Conservation (phyloP, 345 rosid species). For the Moringa oleifera region DNA sequence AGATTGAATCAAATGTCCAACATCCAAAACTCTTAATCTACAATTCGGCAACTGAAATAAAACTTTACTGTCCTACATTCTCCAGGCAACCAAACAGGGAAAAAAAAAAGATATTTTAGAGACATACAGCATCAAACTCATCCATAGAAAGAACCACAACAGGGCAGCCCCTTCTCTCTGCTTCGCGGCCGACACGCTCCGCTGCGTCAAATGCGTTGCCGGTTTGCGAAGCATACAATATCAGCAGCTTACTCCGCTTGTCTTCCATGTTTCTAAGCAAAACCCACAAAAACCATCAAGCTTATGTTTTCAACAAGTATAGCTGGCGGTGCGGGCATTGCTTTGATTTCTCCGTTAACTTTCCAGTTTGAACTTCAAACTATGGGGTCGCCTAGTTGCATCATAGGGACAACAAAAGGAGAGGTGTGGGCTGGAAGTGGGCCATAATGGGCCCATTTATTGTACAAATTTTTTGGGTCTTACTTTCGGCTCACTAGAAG, state of each 20-base stretch:
- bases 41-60: neutral
- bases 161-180: slow-evolving; percentile 66
- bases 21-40: neutral
- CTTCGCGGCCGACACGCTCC: slow-evolving; percentile 76
- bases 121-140: slow-evolving; percentile 56
- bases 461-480: no score
- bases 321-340: no score
- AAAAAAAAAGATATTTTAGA: neutral
- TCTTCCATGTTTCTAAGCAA: slow-evolving; percentile 29
- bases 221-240: slow-evolving; percentile 78
- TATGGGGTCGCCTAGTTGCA: no score
- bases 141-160: slow-evolving; percentile 45
- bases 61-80: neutral
- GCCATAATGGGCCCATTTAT: no score
- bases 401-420: no score
- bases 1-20: neutral
- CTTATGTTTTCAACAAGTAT: no score
- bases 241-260: slow-evolving; percentile 33
- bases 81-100: neutral
- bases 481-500: no score
- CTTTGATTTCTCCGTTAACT: no score
- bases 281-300: neutral
- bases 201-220: slow-evolving; percentile 87
- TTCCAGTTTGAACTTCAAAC: no score
- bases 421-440: no score